Evolutionary conservation across 1,284 basidiomycete species (phyloP), one percentile per base, ranked within the genome.

Genomic region (Prillingera fragicola): DNA sequence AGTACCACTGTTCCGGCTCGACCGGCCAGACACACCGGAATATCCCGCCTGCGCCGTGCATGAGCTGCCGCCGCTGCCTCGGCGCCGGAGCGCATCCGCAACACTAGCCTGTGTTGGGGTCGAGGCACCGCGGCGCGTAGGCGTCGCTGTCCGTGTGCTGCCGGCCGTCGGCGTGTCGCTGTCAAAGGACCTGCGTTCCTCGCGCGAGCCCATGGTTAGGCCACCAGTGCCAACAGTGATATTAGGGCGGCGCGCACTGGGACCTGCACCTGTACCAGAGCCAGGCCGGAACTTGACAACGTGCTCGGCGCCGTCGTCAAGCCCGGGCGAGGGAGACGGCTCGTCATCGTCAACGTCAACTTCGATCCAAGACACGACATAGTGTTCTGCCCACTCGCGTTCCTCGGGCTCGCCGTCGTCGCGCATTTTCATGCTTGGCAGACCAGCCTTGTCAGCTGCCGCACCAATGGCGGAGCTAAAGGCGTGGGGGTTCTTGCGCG

Each of bases 331-430:
- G 8, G 50, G 19, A 10, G 43, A 4, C 8, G 43, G 33, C 25
- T 19, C 51, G 38, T 42, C 45, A 46, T 57, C 63, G 17, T 74
- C 72, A 8, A 74, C 71, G 3, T 80, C 73, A 8, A 77, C 79
- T 55, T 80, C 74, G 27, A 90, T 81, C 88, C 88, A 92, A 17
- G 81, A 83, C 4, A 90, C 86, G 3, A 83, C 80, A 55, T 87
- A 90, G 42, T 81, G 79, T 71, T 91, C 88, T 60, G 89, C 85
- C 52, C 50, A 53, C 23, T 65, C 63, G 14, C 78, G 78, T 29
- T 81, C 73, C 55, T 85, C 83, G 4, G 76, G 75, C 21, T 77
- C 78, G 5, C 79, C 73, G 2, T 80, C 52, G 70, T 49, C 78
- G 8, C 48, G 18, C 28, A 54, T 50, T n/a, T 44, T 46, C 51